Evolutionary conservation across 164 flowering plant genomes (phyloP).

Genomic region (Magnolia kwangsiensis): DNA sequence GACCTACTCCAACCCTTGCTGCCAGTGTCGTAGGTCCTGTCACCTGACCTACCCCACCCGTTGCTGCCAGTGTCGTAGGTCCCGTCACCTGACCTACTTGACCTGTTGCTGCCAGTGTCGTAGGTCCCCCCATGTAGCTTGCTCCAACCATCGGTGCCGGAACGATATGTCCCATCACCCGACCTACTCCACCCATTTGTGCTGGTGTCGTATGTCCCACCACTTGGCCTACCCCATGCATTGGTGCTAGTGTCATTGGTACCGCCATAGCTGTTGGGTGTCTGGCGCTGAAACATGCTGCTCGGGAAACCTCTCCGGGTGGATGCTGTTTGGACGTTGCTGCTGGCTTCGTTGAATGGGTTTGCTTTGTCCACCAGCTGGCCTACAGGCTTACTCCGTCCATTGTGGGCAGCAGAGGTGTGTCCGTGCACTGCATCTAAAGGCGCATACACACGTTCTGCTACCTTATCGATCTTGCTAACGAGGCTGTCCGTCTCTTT

Average conservation of each 20-base stretch:
- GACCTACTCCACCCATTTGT: constrained; percentile 4
- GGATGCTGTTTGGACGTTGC: constrained; percentile 29
- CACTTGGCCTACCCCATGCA: constrained; percentile 14
- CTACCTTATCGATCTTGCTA: constrained; percentile 23
- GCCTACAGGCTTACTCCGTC: constrained; percentile 15
- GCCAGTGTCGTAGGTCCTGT: neutral
- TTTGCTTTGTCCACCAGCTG: constrained; percentile 20
- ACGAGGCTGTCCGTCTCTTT: constrained; percentile 4
- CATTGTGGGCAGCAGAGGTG: constrained; percentile 6
- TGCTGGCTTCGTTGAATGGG: constrained; percentile 26
- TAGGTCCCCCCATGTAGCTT: constrained; percentile 5
- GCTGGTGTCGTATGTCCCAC: neutral
- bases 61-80: neutral
- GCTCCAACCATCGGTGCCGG: neutral
- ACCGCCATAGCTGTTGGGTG: constrained; percentile 5
- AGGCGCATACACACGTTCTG: constrained; percentile 22
- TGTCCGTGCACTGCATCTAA: constrained; percentile 7
- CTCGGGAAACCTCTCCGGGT: constrained; percentile 13
- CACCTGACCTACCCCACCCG: neutral
- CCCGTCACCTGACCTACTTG: constrained; percentile 11
- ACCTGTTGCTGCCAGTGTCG: constrained; percentile 4
- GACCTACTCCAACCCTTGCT: constrained; percentile 13
- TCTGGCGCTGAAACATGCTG: constrained; percentile 23
- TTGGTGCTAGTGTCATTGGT: constrained; percentile 3
- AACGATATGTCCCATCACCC: constrained; percentile 6